Evolutionary conservation across 2,329 filamentous ascomycete genomes (phyloP).

Genomic region (Neoascochyta sp.): DNA sequence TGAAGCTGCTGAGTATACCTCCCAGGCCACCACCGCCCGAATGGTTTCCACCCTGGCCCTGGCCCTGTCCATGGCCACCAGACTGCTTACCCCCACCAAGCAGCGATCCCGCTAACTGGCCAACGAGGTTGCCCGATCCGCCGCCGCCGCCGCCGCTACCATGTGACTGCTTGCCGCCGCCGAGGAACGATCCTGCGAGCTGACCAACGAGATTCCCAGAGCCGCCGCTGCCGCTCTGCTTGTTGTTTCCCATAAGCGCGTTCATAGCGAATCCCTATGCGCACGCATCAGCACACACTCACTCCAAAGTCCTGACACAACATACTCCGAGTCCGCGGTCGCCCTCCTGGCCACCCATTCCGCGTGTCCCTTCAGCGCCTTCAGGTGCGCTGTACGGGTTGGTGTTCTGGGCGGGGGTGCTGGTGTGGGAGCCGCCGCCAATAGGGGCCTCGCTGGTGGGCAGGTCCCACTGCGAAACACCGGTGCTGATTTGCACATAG

Average conservation of each 20-base stretch:
- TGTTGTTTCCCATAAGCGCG: conserved; percentile 45
- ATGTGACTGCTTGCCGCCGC: conserved; percentile 34
- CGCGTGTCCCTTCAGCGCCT: conserved; percentile 28
- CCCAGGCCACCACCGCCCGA: conserved; percentile 19
- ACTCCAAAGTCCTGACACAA: no score
- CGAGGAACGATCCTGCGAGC: conserved; percentile 51
- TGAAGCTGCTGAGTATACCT: background rate
- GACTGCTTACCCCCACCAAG: conserved; percentile 40
- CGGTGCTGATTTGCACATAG: conserved; percentile 67
- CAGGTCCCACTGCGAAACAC: conserved; percentile 70
- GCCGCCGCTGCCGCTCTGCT: conserved; percentile 32
- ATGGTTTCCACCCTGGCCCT: conserved; percentile 13
- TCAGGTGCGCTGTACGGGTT: conserved; percentile 60
- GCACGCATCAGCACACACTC: no score
- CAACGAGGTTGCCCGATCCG: conserved; percentile 44
- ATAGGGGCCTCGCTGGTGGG: conserved; percentile 63
- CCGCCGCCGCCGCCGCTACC: conserved; percentile 28
- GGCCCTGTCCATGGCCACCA: conserved; percentile 14
- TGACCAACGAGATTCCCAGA: conserved; percentile 48
- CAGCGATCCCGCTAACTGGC: conserved; percentile 53
- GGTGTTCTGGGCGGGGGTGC: conserved; percentile 45
- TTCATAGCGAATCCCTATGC: conserved; percentile 60
- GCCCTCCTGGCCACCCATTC: conserved; percentile 46
- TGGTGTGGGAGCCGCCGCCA: conserved; percentile 54
- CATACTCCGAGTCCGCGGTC: conserved; percentile 62